These are phyloP conservation scores for Earliella scabrosa DNA, from an alignment of 1,284 basidiomycete genomes.

Conservation along the genomic window DNA sequence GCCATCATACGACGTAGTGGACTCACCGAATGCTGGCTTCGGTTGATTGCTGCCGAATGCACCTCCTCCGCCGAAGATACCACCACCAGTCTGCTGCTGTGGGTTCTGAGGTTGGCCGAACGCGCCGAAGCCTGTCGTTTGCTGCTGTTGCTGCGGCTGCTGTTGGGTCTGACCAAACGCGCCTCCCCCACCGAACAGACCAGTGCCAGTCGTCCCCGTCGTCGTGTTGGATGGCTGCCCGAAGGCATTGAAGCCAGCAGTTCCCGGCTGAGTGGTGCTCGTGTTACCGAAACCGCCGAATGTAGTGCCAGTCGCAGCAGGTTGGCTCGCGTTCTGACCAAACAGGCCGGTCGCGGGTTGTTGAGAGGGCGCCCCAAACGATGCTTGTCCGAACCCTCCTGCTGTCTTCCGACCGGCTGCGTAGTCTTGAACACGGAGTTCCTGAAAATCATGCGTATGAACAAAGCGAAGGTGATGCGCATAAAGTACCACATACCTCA, in stretches of 20 bases:
- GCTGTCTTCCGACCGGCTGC: conserved; percentile 74
- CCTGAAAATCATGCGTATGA: conserved; percentile 43
- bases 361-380: conserved; percentile 45
- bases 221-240: conserved; percentile 31
- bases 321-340: conserved; percentile 33
- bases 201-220: conserved; percentile 34
- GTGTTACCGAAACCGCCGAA: conserved; percentile 35
- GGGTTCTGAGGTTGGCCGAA: conserved; percentile 41
- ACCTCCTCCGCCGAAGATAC: conserved; percentile 17
- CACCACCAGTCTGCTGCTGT: conserved; percentile 7
- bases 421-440: conserved; percentile 78
- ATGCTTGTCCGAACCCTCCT: conserved; percentile 49
- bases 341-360: conserved; percentile 34
- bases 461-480: conserved; percentile 12
- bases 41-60: conserved; percentile 39
- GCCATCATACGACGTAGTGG: no score
- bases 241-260: conserved; percentile 47
- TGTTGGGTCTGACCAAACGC: conserved; percentile 36
- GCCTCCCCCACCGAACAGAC: conserved; percentile 41
- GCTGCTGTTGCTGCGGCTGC: conserved; percentile 28
- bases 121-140: conserved; percentile 31
- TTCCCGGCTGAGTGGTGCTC: conserved; percentile 20
- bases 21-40: conserved; percentile 40
- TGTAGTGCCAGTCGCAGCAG: conserved; percentile 34
- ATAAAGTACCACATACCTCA: conserved; percentile 51